Evolutionary conservation across 495 filamentous ascomycete genomes (phyloP).

Genomic region (Geopyxis carbonaria): DNA sequence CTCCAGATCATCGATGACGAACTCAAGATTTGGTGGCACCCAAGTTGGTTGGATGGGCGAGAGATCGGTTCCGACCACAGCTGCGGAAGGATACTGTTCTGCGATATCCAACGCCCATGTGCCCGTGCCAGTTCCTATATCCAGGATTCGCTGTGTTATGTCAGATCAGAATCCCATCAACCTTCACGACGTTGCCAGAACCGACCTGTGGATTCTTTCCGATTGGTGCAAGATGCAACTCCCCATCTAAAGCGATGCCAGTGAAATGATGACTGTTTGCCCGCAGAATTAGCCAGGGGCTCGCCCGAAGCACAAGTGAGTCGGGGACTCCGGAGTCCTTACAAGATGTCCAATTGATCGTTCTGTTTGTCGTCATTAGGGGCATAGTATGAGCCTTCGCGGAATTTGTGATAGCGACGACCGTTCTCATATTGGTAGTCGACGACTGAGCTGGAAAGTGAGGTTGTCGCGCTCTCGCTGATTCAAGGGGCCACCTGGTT

Average conservation of each 20-base stretch:
- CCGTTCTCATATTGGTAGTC: conserved; percentile 37
- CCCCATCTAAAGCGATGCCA: conserved; percentile 36
- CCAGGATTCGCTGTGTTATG: conserved; percentile 1
- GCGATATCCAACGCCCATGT: background rate
- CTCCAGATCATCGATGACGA: conserved; percentile 35
- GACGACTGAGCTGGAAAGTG: conserved; percentile 30
- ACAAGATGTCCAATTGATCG: conserved; percentile 32
- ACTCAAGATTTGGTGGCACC: conserved; percentile 33
- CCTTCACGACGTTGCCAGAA: no score
- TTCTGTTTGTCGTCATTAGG: conserved; percentile 33
- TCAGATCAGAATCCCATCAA: no score
- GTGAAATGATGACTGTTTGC: conserved; percentile 33
- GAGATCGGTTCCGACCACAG: conserved; percentile 13
- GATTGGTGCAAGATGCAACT: conserved; percentile 45
- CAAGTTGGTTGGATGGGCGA: conserved; percentile 34
- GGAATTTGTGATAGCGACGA: conserved; percentile 34
- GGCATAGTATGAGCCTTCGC: background rate
- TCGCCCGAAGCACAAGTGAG: no score
- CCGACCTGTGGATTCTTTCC: no score
- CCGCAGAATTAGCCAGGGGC: no score
- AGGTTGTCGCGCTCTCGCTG: no score
- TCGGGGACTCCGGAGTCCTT: conserved; percentile 25
- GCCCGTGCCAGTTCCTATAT: background rate
- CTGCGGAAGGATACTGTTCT: conserved; percentile 21
- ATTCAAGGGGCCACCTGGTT: no score